phyloP scores from a whole-genome alignment of 2,329 filamentous ascomycete genomes.

The Penicillium corylophilum region DNA sequence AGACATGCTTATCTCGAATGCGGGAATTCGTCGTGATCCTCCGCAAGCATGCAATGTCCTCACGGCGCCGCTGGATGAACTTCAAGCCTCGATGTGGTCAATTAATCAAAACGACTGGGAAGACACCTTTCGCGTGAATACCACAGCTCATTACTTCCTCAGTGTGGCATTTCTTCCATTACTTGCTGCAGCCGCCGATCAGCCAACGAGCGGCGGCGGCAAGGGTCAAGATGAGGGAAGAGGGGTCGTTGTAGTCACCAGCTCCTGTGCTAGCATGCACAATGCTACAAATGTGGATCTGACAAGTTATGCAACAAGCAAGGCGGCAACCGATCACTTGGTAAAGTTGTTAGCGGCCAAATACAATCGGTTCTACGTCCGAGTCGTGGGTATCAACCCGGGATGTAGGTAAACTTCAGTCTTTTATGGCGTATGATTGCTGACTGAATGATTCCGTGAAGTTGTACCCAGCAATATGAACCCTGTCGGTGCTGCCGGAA shows the following conservation, averaged over 20 bases:
- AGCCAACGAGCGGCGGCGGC: slow-evolving; percentile 24
- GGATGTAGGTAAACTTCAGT: slow-evolving; percentile 36
- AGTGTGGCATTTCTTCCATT: slow-evolving; percentile 49
- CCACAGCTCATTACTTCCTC: slow-evolving; percentile 52
- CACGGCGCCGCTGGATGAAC: slow-evolving; percentile 41
- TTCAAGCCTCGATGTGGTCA: slow-evolving; percentile 52
- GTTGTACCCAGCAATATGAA: slow-evolving; percentile 50
- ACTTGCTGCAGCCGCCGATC: slow-evolving; percentile 41
- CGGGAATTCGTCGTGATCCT: slow-evolving; percentile 50
- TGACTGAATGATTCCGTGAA: slow-evolving; percentile 12
- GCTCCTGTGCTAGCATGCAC: slow-evolving; percentile 55
- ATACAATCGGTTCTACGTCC: slow-evolving; percentile 46
- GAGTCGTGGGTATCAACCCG: slow-evolving; percentile 48
- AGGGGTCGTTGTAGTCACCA: slow-evolving; percentile 51
- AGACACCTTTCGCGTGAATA: slow-evolving; percentile 50
- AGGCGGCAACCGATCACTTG: slow-evolving; percentile 54
- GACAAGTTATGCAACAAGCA: slow-evolving; percentile 53
- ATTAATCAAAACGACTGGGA: slow-evolving; percentile 45
- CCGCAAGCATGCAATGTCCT: slow-evolving; percentile 46
- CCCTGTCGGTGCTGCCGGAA: slow-evolving; percentile 41
- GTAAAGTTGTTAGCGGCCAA: slow-evolving; percentile 52
- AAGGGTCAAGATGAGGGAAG: slow-evolving; percentile 42
- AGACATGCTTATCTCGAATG: slow-evolving; percentile 52
- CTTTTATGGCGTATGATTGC: not conserved
- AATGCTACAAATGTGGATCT: slow-evolving; percentile 55